These are phyloP conservation scores for Parathielavia hyrcaniae DNA, from an alignment of 495 filamentous ascomycete species.

Conservation along the genomic window DNA sequence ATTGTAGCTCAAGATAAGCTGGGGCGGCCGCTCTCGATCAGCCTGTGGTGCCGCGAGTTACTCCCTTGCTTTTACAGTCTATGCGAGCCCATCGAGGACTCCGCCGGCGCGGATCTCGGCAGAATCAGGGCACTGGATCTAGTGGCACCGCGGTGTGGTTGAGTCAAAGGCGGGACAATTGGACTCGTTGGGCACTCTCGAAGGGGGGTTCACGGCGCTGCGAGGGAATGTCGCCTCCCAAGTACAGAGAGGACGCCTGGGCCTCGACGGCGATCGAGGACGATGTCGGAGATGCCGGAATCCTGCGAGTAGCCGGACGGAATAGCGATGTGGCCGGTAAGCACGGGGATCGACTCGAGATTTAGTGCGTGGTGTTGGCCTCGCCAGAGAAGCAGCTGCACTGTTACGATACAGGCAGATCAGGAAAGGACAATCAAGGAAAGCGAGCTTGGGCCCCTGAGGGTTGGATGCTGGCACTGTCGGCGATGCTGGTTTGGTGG, in stretches of 20 bases:
- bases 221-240: background rate
- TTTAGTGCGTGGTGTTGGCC: conserved; percentile 9
- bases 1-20: conserved; percentile 27
- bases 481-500: conserved; percentile 24
- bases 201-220: background rate
- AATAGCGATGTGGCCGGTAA: background rate
- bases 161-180: background rate
- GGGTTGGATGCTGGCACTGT: conserved; percentile 23
- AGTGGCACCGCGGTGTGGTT: background rate
- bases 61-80: conserved; percentile 24
- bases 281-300: background rate
- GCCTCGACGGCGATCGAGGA: background rate
- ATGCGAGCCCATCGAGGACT: conserved; percentile 28
- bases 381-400: conserved; percentile 13
- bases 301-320: conserved; percentile 6
- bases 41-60: conserved; percentile 20
- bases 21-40: conserved; percentile 1
- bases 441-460: conserved; percentile 5
- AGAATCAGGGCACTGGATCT: conserved; percentile 5
- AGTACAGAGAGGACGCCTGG: background rate
- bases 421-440: conserved; percentile 20
- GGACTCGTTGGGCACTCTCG: background rate
- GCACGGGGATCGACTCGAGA: background rate
- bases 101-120: conserved; percentile 20
- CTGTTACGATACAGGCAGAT: conserved; percentile 16